Evolutionary conservation across 192 early-diverging fungal genomes (phyloP).

Genomic region (Phlyctochytrium planicorne): DNA sequence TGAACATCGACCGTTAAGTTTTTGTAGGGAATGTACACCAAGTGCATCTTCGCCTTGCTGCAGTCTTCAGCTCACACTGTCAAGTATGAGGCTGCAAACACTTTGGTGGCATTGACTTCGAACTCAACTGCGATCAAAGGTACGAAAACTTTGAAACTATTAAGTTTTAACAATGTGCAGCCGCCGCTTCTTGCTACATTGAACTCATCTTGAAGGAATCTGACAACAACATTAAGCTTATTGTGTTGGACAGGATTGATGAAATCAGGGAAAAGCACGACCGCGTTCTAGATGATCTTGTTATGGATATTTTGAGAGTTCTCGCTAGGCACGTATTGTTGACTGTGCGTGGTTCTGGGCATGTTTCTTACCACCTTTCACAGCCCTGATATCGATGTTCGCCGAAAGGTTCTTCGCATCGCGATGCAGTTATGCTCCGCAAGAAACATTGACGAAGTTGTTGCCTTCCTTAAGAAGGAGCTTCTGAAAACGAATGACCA

Average conservation of each 20-base stretch:
- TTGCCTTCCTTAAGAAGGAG: slow-evolving; percentile 93
- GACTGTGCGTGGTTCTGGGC: no score
- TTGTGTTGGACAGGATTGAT: slow-evolving; percentile 86
- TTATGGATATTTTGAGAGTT: slow-evolving; percentile 96
- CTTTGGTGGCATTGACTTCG: slow-evolving; percentile 82
- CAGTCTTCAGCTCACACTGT: slow-evolving; percentile 81
- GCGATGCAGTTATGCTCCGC: slow-evolving; percentile 88
- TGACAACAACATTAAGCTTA: slow-evolving; percentile 98
- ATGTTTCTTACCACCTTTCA: not conserved
- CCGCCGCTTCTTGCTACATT: slow-evolving; percentile 88
- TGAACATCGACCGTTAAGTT: no score
- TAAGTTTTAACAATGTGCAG: slow-evolving; percentile 31
- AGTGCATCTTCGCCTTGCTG: slow-evolving; percentile 85
- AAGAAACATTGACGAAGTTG: slow-evolving; percentile 92
- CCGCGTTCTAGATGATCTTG: slow-evolving; percentile 83
- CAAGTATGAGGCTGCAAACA: slow-evolving; percentile 96
- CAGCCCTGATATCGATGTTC: slow-evolving; percentile 93
- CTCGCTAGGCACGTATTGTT: slow-evolving; percentile 59
- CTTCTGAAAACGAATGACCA: slow-evolving; percentile 88
- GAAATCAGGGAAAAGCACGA: slow-evolving; percentile 90
- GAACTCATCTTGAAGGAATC: slow-evolving; percentile 88
- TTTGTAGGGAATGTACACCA: slow-evolving; percentile 81
- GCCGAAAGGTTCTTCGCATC: slow-evolving; percentile 81
- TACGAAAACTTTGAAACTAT: slow-evolving; percentile 20
- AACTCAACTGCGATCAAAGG: slow-evolving; percentile 89